Base-by-base conservation (phyloP, 306 rosid species). In the Inga laurina region DNA sequence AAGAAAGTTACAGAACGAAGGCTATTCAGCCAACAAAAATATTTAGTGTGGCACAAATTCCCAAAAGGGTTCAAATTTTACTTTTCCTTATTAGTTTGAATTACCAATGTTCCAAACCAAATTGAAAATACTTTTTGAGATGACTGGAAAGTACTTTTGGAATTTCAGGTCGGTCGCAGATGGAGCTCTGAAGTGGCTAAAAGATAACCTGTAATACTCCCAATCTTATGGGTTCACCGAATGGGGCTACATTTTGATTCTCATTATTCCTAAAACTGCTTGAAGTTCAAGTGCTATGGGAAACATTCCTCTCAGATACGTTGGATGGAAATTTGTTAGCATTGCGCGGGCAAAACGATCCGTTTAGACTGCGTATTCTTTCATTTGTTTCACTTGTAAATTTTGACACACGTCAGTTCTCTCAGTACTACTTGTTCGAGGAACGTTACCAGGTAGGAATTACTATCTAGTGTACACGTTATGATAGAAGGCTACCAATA, bases 181-280 rank as follows among this genome's bases (percentile, higher is more conserved):
- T 80, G 97, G 95, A 82, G 97, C 97, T 76, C 77, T 96, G 77
- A 94, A 90, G 90, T 96, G 99, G 99, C 89, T 96, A 84, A 94
- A 91, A 84, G 98, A 96, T 83, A 96, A 94, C 75, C 91, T 94
- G 43, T 96, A 92, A 89, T 37, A 92, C 88, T 37, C 59, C 51
- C 82, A 73, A 73, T 81, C 65, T 45, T 80, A 73, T 77, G 34
- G 57, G 35, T 43, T 82, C 57, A 52, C 79, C 62, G 24, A 32
- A 32, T 74, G 21, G 79, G 44, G 80, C 75, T 84, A n/a, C 79
- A 79, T 84, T 59, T 69, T 71, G 82, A 81, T 82, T 59, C 67
- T 67, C 62, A 78, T 78, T 72, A 77, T 80, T 72, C 67, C 41
- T 67, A 51, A 71, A 77, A 19, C 75, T 76, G 69, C 70, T 19